A percentile compares a stretch with the other conserved stretches of the same genome.
These are phyloP conservation scores for Naganishia albida DNA, from an alignment of 1,284 basidiomycete species.

Conservation along the genomic window DNA sequence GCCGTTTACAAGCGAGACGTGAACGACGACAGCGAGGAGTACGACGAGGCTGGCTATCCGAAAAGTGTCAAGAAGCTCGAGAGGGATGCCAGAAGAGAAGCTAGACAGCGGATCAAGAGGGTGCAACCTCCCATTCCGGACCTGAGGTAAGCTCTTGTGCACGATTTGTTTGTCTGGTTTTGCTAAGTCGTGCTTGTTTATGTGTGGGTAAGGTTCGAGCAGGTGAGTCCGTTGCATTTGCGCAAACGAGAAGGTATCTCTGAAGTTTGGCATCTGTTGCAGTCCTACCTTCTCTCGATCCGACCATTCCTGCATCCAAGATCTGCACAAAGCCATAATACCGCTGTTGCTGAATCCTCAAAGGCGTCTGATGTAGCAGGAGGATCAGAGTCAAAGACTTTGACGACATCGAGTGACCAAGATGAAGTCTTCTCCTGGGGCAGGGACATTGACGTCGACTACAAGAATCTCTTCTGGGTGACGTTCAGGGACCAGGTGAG, in stretches of 20 bases:
- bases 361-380: conserved; percentile 9
- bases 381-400: conserved; percentile 34
- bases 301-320: conserved; percentile 43
- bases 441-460: conserved; percentile 46
- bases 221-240: conserved; percentile 39
- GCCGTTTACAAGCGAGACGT: conserved; percentile 39
- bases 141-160: conserved; percentile 35
- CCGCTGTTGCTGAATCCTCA: conserved; percentile 1
- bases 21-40: conserved; percentile 30
- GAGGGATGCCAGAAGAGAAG: conserved; percentile 39
- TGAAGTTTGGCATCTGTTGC: not conserved
- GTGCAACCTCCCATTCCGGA: conserved; percentile 51
- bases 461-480: conserved; percentile 46
- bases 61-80: conserved; percentile 31
- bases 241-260: not conserved
- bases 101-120: conserved; percentile 44
- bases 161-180: not conserved
- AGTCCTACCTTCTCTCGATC: conserved; percentile 50
- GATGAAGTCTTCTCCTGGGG: conserved; percentile 50
- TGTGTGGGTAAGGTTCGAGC: conserved; percentile 44
- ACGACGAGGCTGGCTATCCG: conserved; percentile 33
- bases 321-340: conserved; percentile 31
- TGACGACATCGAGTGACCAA: conserved; percentile 40
- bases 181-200: not conserved
- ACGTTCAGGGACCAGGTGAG: conserved; percentile 53